A percentile compares a stretch with the other conserved stretches of the same genome.
Evolutionary conservation across 148 eudicot species (phyloP).

Genomic region (Chenopodium quinoa): DNA sequence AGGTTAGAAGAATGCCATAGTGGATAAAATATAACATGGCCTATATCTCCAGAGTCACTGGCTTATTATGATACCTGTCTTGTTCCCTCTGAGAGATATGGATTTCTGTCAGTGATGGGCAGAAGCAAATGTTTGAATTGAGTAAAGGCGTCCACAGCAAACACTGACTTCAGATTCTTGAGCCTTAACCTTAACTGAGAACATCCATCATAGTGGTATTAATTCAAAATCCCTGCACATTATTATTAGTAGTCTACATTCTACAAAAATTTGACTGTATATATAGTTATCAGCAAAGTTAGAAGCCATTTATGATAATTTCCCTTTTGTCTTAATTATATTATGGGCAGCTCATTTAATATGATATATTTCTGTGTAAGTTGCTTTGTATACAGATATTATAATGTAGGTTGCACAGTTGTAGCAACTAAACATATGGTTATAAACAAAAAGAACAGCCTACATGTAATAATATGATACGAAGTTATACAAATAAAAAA

Average conservation of each 20-base stretch:
- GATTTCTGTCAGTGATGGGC: constrained; percentile 84
- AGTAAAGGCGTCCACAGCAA: constrained; percentile 63
- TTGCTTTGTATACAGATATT: no score
- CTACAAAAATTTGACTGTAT: not conserved
- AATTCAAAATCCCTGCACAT: constrained; percentile 6
- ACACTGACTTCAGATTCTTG: constrained; percentile 62
- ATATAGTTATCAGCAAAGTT: not conserved
- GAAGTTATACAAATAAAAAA: not conserved
- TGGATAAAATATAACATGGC: not conserved
- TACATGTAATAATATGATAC: not conserved
- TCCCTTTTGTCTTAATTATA: no score
- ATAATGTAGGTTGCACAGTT: not conserved
- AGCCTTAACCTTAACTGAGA: constrained; percentile 57
- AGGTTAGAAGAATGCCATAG: not conserved
- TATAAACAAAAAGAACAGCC: not conserved
- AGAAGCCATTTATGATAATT: not conserved
- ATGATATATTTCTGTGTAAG: not conserved
- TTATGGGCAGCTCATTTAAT: no score
- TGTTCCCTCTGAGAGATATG: constrained; percentile 92
- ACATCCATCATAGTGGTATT: constrained; percentile 21
- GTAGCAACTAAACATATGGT: not conserved
- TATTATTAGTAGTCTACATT: not conserved
- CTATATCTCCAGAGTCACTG: not conserved
- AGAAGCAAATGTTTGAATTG: constrained; percentile 92
- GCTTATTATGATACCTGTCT: constrained; percentile 61